Evolutionary conservation across 805 yeast species (phyloP).

Genomic region (Nakazawaea ishiwadae): DNA sequence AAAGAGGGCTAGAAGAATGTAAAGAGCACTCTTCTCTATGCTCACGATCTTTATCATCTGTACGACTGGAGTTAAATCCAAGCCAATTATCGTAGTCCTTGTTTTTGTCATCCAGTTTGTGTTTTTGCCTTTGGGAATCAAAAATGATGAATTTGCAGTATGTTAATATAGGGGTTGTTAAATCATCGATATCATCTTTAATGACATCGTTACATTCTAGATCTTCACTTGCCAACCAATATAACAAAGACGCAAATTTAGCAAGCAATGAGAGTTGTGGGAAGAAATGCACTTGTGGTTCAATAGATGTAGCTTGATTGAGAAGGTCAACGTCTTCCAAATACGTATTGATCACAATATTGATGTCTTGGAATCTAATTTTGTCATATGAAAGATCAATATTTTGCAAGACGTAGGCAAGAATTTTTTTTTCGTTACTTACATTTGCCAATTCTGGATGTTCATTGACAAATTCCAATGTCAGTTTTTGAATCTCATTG

Average conservation of each 20-base stretch:
- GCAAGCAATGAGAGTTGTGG: background rate
- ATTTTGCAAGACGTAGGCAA: background rate
- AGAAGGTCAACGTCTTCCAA: background rate
- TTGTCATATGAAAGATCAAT: background rate
- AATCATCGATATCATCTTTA: constrained; percentile 5
- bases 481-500: background rate
- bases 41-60: background rate
- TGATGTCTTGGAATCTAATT: background rate
- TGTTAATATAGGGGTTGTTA: background rate
- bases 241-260: constrained; percentile 1
- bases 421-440: background rate
- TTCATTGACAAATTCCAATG: too few species aligned
- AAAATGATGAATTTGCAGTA: constrained; percentile 2
- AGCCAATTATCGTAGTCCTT: background rate
- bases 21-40: background rate
- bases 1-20: too few species aligned
- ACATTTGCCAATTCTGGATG: background rate
- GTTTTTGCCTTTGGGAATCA: background rate
- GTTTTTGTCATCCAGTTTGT: background rate
- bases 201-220: constrained; percentile 10
- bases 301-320: background rate
- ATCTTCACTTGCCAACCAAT: constrained; percentile 9
- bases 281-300: background rate
- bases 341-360: background rate
- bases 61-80: background rate